Base-by-base conservation (phyloP, 177 flowering plant genomes). In the Tripterygium wilfordii region DNA sequence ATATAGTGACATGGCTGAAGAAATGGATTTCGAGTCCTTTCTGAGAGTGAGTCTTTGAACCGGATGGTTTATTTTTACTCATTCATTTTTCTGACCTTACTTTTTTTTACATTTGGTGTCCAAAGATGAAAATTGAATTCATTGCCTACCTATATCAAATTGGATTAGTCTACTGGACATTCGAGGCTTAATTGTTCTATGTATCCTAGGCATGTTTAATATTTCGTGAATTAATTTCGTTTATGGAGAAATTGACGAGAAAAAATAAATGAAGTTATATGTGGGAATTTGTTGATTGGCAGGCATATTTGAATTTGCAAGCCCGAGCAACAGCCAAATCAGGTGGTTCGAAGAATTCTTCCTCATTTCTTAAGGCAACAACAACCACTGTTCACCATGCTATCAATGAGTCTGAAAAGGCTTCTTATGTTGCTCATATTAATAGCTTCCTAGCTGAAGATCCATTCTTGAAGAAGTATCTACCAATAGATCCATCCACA, bases 391-490 rank as follows among this genome's bases (percentile, higher is more conserved):
- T 86, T 15, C 79, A 73, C 38, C 97, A 90, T 60, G 64, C 78
- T 15, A 83, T 85, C 35, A 79, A 73, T 46, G 79, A 70, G 53
- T 66, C 89, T n/a, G 95, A 90, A 69, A 83, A 71, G 71, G 54
- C 80, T 6, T 80, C 88, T 32, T 85, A 83, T 66, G 95, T 83
- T 47, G 68, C 85, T 47, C 96, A 87, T 45, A 83, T 88, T 43
- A 85, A 88, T 51, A 78, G 58, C 49, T 83, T 61, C 61, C 75
- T 91, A 31, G 80, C 72, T 43, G 90, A 82, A 26, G 95, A 80
- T 58, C 68, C 68, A 18, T 88, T 85, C 66, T 60, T 88, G 63
- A 69, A 68, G 60, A 64, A 79, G 15, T 80, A 64, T 71, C 89
- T 83, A 49, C 95, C 97, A 4, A 10, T 86, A 26, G 80, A 86